Evolutionary conservation across 441 rosid species (phyloP).

Genomic region (Jatropha multifida): DNA sequence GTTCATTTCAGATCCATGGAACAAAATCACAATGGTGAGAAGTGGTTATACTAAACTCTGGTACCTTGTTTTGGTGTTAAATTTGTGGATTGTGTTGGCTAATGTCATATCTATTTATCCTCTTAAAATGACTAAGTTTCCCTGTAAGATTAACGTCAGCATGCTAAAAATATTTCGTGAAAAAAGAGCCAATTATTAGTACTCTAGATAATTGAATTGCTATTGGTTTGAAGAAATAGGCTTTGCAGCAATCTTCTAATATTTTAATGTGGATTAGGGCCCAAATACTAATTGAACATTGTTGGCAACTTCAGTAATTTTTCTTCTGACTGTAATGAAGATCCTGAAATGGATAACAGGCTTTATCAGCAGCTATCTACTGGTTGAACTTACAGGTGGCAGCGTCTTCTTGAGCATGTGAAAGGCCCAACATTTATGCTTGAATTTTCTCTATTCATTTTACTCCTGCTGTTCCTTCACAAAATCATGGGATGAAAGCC

Average conservation of each 20-base stretch:
- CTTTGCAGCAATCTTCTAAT: neutral
- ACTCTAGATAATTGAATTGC: neutral
- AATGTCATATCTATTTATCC: neutral
- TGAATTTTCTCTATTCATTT: conserved; percentile 50
- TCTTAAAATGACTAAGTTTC: neutral
- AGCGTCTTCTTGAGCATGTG: conserved; percentile 37
- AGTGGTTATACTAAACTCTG: neutral
- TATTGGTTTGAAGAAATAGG: neutral
- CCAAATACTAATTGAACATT: conserved; percentile 8
- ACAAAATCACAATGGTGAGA: neutral
- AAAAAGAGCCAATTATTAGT: neutral
- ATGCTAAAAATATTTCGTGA: neutral
- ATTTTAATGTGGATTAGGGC: neutral
- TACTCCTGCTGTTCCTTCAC: conserved; percentile 57
- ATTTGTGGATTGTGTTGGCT: neutral
- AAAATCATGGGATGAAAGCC: conserved; percentile 41
- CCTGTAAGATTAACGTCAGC: neutral
- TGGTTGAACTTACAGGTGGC: conserved; percentile 99
- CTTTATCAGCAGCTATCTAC: conserved; percentile 90
- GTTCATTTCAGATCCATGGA: neutral
- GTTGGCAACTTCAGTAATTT: conserved; percentile 27
- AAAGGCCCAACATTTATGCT: conserved; percentile 54
- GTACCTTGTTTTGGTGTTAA: neutral
- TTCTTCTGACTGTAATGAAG: conserved; percentile 58
- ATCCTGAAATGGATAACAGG: conserved; percentile 86